Conservation (phyloP, 192 early-diverging fungal species). For the Dissophora ornata region DNA sequence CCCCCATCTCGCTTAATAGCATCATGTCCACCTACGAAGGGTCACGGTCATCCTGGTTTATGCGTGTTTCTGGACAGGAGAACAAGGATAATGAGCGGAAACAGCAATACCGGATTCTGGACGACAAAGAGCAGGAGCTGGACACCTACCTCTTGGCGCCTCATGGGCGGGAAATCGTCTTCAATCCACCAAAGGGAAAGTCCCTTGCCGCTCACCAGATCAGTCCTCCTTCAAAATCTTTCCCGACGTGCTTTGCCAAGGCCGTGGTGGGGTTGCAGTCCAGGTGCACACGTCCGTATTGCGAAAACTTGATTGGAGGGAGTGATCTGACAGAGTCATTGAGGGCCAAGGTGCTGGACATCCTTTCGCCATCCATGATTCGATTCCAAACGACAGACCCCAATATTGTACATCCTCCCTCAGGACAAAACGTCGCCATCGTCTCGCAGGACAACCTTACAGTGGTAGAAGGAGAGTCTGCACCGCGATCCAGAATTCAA, state of each 20-base stretch:
- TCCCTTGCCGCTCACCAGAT: slow-evolving; percentile 18
- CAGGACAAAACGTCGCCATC: slow-evolving; percentile 15
- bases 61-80: slow-evolving; percentile 39
- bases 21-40: slow-evolving; percentile 33
- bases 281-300: slow-evolving; percentile 40
- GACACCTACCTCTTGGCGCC: slow-evolving; percentile 34
- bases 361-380: slow-evolving; percentile 24
- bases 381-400: slow-evolving; percentile 41
- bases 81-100: slow-evolving; percentile 8
- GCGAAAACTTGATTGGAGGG: slow-evolving; percentile 48
- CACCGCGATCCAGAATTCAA: slow-evolving; percentile 37
- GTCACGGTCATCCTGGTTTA: slow-evolving; percentile 43
- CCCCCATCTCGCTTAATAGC: too few species aligned
- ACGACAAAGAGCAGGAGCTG: slow-evolving; percentile 12
- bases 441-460: slow-evolving; percentile 15
- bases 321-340: slow-evolving; percentile 23
- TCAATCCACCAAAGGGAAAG: slow-evolving; percentile 4
- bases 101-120: slow-evolving; percentile 9
- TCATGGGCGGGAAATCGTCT: slow-evolving; percentile 36
- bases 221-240: slow-evolving; percentile 26
- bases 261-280: slow-evolving; percentile 46
- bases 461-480: slow-evolving; percentile 24
- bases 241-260: slow-evolving; percentile 45
- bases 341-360: slow-evolving; percentile 14
- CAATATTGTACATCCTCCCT: slow-evolving; percentile 28